Conservation (phyloP, 2,329 filamentous ascomycete genomes). For the Periconia sp. region DNA sequence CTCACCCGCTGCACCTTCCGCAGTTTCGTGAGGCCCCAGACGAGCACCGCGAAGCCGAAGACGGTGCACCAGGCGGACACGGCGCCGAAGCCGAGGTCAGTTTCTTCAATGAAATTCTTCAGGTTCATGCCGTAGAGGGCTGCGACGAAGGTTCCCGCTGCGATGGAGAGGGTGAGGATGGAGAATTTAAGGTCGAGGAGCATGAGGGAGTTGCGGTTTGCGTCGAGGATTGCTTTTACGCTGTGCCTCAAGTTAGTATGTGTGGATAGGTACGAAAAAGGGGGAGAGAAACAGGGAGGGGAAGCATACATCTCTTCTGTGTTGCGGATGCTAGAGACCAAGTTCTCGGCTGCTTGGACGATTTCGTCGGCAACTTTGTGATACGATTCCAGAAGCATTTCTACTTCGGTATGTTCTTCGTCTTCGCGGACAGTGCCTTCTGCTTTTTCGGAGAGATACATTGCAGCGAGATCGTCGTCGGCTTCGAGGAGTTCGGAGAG, state of each 20-base stretch:
- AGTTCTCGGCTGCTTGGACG: constrained; percentile 89
- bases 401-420: constrained; percentile 93
- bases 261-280: background rate
- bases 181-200: constrained; percentile 95
- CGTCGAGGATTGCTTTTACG: constrained; percentile 94
- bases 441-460: constrained; percentile 93
- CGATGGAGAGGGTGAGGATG: constrained; percentile 92
- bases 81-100: constrained; percentile 79
- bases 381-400: constrained; percentile 96
- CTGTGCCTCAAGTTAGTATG: constrained; percentile 53
- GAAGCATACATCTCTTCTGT: constrained; percentile 90
- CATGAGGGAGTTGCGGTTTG: constrained; percentile 98
- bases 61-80: constrained; percentile 74
- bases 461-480: constrained; percentile 90
- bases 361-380: constrained; percentile 98
- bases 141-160: constrained; percentile 91
- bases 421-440: constrained; percentile 74
- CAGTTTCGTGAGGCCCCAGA: constrained; percentile 83
- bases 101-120: constrained; percentile 98
- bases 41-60: constrained; percentile 78
- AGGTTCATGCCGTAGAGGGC: constrained; percentile 99
- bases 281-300: background rate
- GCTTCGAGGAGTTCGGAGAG: constrained; percentile 95
- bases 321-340: constrained; percentile 94
- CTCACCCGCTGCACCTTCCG: constrained; percentile 85